These are phyloP conservation scores for Auricularia sp. DNA, from an alignment of 768 basidiomycete genomes.

Conservation along the genomic window DNA sequence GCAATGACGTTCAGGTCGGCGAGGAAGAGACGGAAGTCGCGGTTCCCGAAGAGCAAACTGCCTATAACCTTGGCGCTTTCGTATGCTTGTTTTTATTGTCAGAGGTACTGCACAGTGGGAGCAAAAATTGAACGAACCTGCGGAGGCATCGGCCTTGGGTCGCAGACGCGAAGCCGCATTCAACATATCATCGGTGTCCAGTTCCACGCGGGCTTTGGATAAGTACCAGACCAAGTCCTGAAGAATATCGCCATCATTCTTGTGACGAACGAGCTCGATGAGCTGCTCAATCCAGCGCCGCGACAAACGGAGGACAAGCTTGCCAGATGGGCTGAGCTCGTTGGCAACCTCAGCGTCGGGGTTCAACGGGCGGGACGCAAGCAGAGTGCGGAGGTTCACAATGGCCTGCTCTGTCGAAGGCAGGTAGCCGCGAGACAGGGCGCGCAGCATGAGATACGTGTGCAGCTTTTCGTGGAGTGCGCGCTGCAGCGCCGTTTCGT, in stretches of 20 bases:
- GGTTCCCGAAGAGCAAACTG: background rate
- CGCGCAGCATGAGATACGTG: background rate
- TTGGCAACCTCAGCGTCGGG: background rate
- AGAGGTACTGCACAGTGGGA: background rate
- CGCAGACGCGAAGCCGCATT: background rate
- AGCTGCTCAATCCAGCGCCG: background rate
- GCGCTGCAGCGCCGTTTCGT: background rate
- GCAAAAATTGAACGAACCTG: background rate
- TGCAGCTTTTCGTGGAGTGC: background rate
- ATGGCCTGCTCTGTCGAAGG: background rate
- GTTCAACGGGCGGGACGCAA: background rate
- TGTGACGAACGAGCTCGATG: background rate
- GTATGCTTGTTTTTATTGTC: background rate
- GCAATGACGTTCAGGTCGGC: background rate
- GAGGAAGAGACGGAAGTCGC: conserved; percentile 1
- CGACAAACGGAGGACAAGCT: background rate
- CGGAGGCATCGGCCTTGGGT: background rate
- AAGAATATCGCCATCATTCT: background rate
- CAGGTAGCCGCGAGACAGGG: background rate
- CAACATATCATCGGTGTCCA: background rate
- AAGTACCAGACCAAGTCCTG: background rate
- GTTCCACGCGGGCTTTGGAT: background rate
- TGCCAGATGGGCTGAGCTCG: background rate
- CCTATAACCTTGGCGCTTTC: background rate
- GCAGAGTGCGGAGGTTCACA: background rate